phyloP scores from a whole-genome alignment of 805 yeast genomes.

The Saccharomycopsis microspora region DNA sequence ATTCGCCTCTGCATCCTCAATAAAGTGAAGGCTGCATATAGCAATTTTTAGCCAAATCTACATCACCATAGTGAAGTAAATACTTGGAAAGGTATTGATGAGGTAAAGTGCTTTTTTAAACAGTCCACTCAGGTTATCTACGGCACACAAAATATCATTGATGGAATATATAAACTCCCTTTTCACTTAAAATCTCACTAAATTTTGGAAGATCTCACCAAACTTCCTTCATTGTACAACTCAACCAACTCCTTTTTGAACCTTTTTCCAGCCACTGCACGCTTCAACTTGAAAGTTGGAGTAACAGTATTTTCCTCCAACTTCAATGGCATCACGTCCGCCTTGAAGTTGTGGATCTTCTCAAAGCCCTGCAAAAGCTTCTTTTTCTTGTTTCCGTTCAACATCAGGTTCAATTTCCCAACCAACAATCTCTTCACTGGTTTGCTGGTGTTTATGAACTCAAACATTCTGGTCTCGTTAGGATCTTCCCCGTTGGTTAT shows the following conservation, averaged over 20 bases:
- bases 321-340: conserved; percentile 38
- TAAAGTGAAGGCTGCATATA: too few species aligned
- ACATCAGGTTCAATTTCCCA: conserved; percentile 4
- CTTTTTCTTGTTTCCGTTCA: background rate
- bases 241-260: conserved; percentile 26
- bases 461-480: conserved; percentile 19
- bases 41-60: too few species aligned
- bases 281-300: conserved; percentile 39
- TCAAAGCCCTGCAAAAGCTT: conserved; percentile 36
- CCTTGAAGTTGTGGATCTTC: conserved; percentile 32
- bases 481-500: conserved; percentile 19
- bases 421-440: conserved; percentile 24
- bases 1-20: too few species aligned
- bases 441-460: conserved; percentile 24
- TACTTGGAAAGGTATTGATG: too few species aligned
- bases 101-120: too few species aligned
- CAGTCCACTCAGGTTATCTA: too few species aligned
- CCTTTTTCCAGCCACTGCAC: conserved; percentile 29
- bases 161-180: too few species aligned
- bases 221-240: conserved; percentile 31
- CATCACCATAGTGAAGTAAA: too few species aligned
- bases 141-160: too few species aligned
- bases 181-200: too few species aligned
- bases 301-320: conserved; percentile 40
- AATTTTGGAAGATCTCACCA: conserved; percentile 1